Conservation (phyloP, 2,329 filamentous ascomycete genomes). For the Alternaria angustiovoidea region DNA sequence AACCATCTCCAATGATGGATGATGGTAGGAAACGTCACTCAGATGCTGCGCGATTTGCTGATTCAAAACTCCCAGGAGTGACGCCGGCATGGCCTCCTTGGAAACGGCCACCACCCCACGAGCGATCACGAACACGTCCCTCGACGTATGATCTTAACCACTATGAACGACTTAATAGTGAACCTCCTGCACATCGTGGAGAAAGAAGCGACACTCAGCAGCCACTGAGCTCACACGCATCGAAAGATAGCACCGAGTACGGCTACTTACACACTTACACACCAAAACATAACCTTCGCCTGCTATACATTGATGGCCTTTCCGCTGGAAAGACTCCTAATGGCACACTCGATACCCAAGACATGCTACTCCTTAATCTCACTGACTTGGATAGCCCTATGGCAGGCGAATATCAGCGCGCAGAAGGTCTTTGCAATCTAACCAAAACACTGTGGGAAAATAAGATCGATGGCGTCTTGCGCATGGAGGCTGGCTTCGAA, state of each 20-base stretch:
- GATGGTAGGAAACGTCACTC: background rate
- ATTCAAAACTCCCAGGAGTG: background rate
- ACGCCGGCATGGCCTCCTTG: background rate
- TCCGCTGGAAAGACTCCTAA: constrained; percentile 70
- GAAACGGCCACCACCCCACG: background rate
- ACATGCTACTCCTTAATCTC: constrained; percentile 64
- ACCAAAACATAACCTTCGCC: constrained; percentile 63
- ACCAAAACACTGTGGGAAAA: constrained; percentile 59
- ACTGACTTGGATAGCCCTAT: constrained; percentile 31
- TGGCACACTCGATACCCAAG: constrained; percentile 74
- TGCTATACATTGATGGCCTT: constrained; percentile 76
- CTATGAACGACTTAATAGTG: background rate
- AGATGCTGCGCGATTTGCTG: background rate
- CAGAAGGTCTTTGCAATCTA: constrained; percentile 64
- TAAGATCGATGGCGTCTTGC: constrained; percentile 68
- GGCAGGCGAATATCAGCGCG: constrained; percentile 61
- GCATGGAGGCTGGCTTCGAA: constrained; percentile 76
- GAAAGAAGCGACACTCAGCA: constrained; percentile 13
- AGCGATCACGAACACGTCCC: background rate
- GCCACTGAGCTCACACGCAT: background rate
- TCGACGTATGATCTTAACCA: background rate
- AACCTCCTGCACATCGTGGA: background rate
- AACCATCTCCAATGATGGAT: background rate
- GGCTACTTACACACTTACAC: constrained; percentile 75
- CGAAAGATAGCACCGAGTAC: constrained; percentile 1